These are phyloP conservation scores for Yarrowia bubula DNA, from an alignment of 805 yeast genomes.

Conservation along the genomic window DNA sequence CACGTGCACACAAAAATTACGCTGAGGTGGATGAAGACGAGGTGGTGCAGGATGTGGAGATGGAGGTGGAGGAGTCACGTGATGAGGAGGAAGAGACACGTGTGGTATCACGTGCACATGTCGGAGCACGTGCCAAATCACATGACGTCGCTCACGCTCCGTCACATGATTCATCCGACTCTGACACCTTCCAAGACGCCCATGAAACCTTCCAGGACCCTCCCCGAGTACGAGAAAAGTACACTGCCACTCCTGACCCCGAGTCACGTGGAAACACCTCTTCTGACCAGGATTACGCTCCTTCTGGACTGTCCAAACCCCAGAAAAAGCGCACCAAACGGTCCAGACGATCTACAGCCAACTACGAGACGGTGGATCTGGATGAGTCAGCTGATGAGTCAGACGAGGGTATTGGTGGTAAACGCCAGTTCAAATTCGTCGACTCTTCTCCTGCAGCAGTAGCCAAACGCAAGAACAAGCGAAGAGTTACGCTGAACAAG, in stretches of 20 bases:
- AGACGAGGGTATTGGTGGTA: not conserved
- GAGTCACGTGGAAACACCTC: not conserved
- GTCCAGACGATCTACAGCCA: not conserved
- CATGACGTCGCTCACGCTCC: too few relatives aligned
- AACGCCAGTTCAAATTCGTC: not conserved
- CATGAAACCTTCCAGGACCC: not conserved
- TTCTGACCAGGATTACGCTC: conserved; percentile 1
- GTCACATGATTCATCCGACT: not conserved
- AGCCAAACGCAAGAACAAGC: not conserved
- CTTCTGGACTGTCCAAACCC: not conserved
- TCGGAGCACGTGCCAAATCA: too few relatives aligned
- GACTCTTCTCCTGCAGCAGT: not conserved
- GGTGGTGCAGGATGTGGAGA: too few relatives aligned
- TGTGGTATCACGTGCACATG: not conserved
- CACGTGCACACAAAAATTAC: not conserved
- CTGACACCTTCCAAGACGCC: conserved; percentile 8
- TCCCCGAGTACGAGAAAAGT: not conserved
- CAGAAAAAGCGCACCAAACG: not conserved
- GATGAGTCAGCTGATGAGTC: not conserved
- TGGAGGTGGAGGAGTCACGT: too few relatives aligned
- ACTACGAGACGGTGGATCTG: not conserved
- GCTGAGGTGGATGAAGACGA: too few relatives aligned
- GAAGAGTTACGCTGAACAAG: conserved; percentile 4
- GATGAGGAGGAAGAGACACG: not conserved
- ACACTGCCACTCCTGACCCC: not conserved